Conservation (phyloP, 441 rosid species). For the Pelargonium australe region DNA sequence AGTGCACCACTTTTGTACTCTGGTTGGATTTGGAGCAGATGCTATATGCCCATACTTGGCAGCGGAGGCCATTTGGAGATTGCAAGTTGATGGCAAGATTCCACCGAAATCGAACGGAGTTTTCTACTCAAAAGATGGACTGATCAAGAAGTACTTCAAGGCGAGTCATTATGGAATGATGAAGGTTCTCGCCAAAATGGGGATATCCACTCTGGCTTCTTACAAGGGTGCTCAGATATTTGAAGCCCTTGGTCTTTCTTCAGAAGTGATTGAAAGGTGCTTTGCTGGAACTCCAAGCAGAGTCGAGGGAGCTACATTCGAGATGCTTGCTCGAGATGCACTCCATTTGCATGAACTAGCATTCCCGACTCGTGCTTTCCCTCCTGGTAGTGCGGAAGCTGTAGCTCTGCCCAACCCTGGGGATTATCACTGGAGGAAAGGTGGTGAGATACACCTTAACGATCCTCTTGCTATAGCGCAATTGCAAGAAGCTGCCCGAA, state of each 20-base stretch:
- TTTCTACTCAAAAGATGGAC: constrained; percentile 76
- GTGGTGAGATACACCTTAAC: constrained; percentile 95
- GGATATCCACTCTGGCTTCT: constrained; percentile 96
- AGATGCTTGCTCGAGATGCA: constrained; percentile 90
- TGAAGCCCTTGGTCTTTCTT: constrained; percentile 97
- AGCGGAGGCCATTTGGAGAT: constrained; percentile 75
- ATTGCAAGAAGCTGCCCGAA: constrained; percentile 94
- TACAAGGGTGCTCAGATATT: constrained; percentile 99
- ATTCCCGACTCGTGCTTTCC: constrained; percentile 59
- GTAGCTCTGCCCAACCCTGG: constrained; percentile 94
- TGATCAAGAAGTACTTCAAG: constrained; percentile 88
- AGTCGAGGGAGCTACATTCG: constrained; percentile 99
- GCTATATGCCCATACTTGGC: constrained; percentile 98
- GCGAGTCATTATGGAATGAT: constrained; percentile 99
- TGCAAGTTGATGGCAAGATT: constrained; percentile 96
- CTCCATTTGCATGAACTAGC: constrained; percentile 88
- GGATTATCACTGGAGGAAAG: constrained; percentile 98
- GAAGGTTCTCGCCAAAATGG: constrained; percentile 99
- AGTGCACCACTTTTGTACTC: constrained; percentile 98
- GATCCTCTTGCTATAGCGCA: constrained; percentile 98
- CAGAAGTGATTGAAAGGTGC: constrained; percentile 92
- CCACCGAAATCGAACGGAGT: constrained; percentile 86
- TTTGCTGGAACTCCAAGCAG: constrained; percentile 99
- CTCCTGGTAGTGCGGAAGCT: constrained; percentile 99
- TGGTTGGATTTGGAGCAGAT: constrained; percentile 97